These are phyloP conservation scores for Magnaporthales sp. DNA, from an alignment of 2,329 filamentous ascomycete species.

Conservation along the genomic window DNA sequence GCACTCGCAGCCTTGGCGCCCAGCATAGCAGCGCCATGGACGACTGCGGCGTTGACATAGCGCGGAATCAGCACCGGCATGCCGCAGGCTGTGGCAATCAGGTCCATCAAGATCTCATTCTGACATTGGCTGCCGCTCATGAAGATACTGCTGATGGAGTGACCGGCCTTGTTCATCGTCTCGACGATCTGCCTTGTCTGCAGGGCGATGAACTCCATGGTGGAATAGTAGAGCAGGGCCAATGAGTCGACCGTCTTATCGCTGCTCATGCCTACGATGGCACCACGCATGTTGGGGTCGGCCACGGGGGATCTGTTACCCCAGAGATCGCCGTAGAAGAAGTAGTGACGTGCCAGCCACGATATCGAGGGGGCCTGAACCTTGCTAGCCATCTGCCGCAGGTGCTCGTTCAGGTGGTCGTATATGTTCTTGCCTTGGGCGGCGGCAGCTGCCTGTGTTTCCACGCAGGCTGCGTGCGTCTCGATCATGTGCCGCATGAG, in stretches of 20 bases:
- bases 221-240: slow-evolving; percentile 87
- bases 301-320: slow-evolving; percentile 93
- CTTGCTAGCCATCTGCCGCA: slow-evolving; percentile 66
- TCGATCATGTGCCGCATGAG: slow-evolving; percentile 90
- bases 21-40: slow-evolving; percentile 97
- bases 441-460: slow-evolving; percentile 63
- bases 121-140: slow-evolving; percentile 98
- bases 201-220: slow-evolving; percentile 96
- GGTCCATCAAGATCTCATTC: slow-evolving; percentile 82
- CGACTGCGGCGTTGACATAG: slow-evolving; percentile 91
- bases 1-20: slow-evolving; percentile 93
- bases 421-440: slow-evolving; percentile 85
- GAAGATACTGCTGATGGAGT: slow-evolving; percentile 87
- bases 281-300: slow-evolving; percentile 86
- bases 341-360: slow-evolving; percentile 86
- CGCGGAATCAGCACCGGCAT: slow-evolving; percentile 91
- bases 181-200: slow-evolving; percentile 95
- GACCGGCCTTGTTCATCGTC: slow-evolving; percentile 84
- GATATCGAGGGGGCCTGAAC: slow-evolving; percentile 66
- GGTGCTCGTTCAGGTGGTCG: slow-evolving; percentile 84
- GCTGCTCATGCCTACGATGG: slow-evolving; percentile 75
- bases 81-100: slow-evolving; percentile 82
- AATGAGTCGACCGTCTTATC: slow-evolving; percentile 84
- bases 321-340: slow-evolving; percentile 98
- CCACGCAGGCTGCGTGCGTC: slow-evolving; percentile 83